These are phyloP conservation scores for Calonectria pseudoturangicola DNA, from an alignment of 2,329 filamentous ascomycete genomes.

Conservation along the genomic window DNA sequence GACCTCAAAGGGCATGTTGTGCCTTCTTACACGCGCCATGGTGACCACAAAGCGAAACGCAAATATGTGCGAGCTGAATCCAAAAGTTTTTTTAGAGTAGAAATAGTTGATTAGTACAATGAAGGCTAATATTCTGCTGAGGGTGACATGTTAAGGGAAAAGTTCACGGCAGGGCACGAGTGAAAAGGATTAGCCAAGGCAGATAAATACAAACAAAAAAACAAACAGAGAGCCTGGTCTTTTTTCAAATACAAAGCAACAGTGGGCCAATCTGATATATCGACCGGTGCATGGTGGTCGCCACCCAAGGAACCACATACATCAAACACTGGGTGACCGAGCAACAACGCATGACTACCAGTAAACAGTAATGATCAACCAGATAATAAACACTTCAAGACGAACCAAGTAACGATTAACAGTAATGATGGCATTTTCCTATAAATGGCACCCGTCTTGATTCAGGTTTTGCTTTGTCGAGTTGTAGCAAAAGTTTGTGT, in stretches of 20 bases:
- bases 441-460: not conserved
- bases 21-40: constrained; percentile 2
- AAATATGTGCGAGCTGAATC: not conserved
- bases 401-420: not conserved
- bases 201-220: not conserved
- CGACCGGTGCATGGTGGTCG: not conserved
- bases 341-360: constrained; percentile 8
- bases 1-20: not conserved
- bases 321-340: constrained; percentile 1
- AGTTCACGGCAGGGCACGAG: not conserved
- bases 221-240: not conserved
- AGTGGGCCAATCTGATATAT: constrained; percentile 1
- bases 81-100: not conserved
- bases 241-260: not conserved
- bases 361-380: not conserved
- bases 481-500: not conserved
- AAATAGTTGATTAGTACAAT: not conserved
- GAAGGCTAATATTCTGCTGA: not conserved
- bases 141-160: not conserved
- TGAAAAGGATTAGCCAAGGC: not conserved
- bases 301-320: not conserved
- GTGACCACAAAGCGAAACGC: not conserved
- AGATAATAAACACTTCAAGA: not conserved
- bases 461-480: not conserved
- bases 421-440: not conserved